Conservation (phyloP, 2,329 filamentous ascomycete genomes). For the Stagonosporopsis rhizophila region DNA sequence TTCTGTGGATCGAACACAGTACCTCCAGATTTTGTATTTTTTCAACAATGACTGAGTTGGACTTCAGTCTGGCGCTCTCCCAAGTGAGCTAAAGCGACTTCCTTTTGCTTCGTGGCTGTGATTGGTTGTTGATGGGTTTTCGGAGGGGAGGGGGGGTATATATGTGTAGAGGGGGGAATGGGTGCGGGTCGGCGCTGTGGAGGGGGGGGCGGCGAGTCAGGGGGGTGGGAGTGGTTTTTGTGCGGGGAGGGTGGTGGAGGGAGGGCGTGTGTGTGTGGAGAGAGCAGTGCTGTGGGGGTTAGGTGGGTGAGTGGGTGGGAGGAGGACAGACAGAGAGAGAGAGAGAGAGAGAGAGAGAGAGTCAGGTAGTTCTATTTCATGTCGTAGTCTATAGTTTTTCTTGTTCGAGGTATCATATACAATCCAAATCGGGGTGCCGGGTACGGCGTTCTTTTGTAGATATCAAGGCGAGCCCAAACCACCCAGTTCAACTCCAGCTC, state of each 20-base stretch:
- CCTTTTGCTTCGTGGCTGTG: no score
- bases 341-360: not conserved
- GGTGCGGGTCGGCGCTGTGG: no score
- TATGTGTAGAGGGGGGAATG: no score
- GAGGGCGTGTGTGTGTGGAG: no score
- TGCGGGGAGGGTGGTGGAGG: no score
- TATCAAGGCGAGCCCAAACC: not conserved
- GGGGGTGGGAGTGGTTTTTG: no score
- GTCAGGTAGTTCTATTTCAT: not conserved
- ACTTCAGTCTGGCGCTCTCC: conserved; percentile 16
- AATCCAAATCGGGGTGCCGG: not conserved
- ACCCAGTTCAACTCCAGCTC: not conserved
- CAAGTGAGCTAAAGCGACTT: conserved; percentile 13
- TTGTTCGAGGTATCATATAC: conserved; percentile 17
- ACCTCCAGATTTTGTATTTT: conserved; percentile 8
- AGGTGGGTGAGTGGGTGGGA: no score
- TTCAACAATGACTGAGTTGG: not conserved
- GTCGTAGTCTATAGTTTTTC: not conserved
- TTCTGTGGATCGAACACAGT: conserved; percentile 16
- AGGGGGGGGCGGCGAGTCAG: no score
- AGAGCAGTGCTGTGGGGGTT: no score
- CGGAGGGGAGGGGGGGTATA: no score
- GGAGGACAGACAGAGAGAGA: no score
- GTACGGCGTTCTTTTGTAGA: not conserved
- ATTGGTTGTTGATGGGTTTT: no score